Base-by-base conservation (phyloP, 495 filamentous ascomycete species). In the Annulohypoxylon maeteangense region DNA sequence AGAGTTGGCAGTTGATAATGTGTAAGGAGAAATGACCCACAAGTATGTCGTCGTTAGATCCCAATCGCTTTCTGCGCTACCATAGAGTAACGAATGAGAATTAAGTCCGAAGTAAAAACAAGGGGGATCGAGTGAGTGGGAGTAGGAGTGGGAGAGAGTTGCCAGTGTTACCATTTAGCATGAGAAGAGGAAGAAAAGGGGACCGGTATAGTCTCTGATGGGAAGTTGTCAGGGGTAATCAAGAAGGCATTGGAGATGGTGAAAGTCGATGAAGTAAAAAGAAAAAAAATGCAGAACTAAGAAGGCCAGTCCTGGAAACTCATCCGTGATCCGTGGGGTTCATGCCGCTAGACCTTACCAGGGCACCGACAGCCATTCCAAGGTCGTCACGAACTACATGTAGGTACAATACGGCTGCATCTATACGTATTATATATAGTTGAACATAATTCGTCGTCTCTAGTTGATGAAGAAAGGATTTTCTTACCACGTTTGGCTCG, bases 321-420 rank as follows among this genome's bases (percentile, higher is more conserved):
- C 25, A n/a, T 63, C 58, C 63, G 42, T 58, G 57, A 29, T 63
- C 70, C 47, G 64, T 71, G 58, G 64, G 70, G 70, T 72, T 65
- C 47, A 31, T 65, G 47, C 59, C 64, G 38, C 64, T 67, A 58
- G 44, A 18, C n/a, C 58, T 14, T 22, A n/a, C 51, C 50, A 62
- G 62, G 32, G 57, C 56, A 58, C 32, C 53, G 38, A n/a, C 38
- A 65, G 38, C 54, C 36, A 58, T 44, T 44, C 40, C 16, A 44
- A 20, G 40, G 40, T 68, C 42, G 32, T 63, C 29, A 67, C 44
- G 59, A 72, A 72, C 59, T 72, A 68, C 64, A 67, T 72, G 59
- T 72, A 72, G 70, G 70, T 72, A 72, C 70, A 67, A 65, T 38
- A 47, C 29, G 45, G 63, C 47, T 72, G 70, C 70, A 68, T 61